Base-by-base conservation (phyloP, 108 stramenopile genomes). In the Seminavis robusta region DNA sequence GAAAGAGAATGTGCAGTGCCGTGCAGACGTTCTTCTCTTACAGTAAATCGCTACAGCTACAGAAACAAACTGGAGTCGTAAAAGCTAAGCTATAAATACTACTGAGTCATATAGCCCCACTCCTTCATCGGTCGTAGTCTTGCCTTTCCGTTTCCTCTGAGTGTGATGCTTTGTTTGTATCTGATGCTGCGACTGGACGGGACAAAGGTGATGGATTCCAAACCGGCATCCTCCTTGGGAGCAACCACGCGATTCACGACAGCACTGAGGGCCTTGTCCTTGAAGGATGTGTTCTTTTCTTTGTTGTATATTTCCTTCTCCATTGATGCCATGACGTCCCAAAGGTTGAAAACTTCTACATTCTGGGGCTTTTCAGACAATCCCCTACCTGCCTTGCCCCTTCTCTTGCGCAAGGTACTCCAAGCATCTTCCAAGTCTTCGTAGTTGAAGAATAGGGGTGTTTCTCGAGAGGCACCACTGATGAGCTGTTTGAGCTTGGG, bases 261-360 rank as follows among this genome's bases (percentile, higher is more conserved):
- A 63, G 59, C 3, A 49, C 0, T 2, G 56, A 33, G 2, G 20
- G 27, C n/a, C 39, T 52, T 52, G 15, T 33, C 19, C 10, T 15
- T 13, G 1, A 21, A 32, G 20, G 26, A 15, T 43, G 1, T 5
- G 23, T 21, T 44, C 34, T 16, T 24, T 47, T 52, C 30, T 24
- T 57, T 44, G 0, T 4, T 29, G 1, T 38, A 30, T 10, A 30
- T 37, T 34, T 61, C 34, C 43, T 60, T 58, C 31, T 92, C 90
- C 63, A 88, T 86, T 32, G 75, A 77, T 0, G 87, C 84, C 16
- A 88, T 64, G 13, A 92, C 69, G 65, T 92, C 90, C 65, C 81
- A 59, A 48, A 88, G 51, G 50, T 88, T 88, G 70, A 83, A 86
- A 19, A 92, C 87, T 70, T 92, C 83, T 9, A 88, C 84, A 39